These are phyloP conservation scores for Xylariaceae sp. DNA, from an alignment of 2,329 filamentous ascomycete genomes.

Conservation along the genomic window DNA sequence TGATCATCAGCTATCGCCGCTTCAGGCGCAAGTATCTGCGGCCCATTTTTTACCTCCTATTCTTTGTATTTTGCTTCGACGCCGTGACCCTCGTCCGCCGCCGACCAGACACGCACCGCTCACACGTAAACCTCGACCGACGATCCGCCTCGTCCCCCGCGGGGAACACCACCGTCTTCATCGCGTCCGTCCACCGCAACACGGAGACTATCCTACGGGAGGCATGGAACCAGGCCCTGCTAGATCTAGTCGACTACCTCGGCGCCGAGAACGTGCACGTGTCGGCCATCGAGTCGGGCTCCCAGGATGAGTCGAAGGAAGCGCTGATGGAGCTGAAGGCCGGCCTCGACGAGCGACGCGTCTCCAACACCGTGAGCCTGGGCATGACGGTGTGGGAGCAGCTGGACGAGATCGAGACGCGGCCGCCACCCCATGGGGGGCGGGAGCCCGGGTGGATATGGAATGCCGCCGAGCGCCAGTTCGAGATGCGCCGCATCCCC, in stretches of 20 bases:
- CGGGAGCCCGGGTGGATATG: slow-evolving; percentile 63
- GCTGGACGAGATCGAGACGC: slow-evolving; percentile 54
- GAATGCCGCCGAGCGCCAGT: slow-evolving; percentile 51
- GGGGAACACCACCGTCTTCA: slow-evolving; percentile 55
- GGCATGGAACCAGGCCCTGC: slow-evolving; percentile 62
- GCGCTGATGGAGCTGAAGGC: slow-evolving; percentile 60
- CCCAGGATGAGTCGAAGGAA: slow-evolving; percentile 67
- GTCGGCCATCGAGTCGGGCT: slow-evolving; percentile 68
- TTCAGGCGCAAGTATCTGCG: slow-evolving; percentile 41
- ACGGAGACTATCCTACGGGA: slow-evolving; percentile 60
- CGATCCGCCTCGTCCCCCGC: slow-evolving; percentile 18
- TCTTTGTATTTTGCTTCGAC: slow-evolving; percentile 41
- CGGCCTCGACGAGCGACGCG: slow-evolving; percentile 52
- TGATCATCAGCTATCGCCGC: slow-evolving; percentile 41
- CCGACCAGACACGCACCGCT: slow-evolving; percentile 37
- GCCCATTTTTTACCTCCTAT: slow-evolving; percentile 36
- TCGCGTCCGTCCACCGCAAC: slow-evolving; percentile 70
- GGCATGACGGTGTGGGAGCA: slow-evolving; percentile 59
- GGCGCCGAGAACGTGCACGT: slow-evolving; percentile 67
- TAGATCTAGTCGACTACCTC: slow-evolving; percentile 58
- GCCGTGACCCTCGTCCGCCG: slow-evolving; percentile 35
- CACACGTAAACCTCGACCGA: slow-evolving; percentile 26
- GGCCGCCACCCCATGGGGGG: slow-evolving; percentile 35
- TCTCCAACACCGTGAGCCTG: slow-evolving; percentile 58
- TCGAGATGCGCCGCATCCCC: slow-evolving; percentile 66